Percentiles rank a stretch among this genome's conserved stretches.
phyloP scores from a whole-genome alignment of 164 flowering plant species.

The Paratinospora sagittata region DNA sequence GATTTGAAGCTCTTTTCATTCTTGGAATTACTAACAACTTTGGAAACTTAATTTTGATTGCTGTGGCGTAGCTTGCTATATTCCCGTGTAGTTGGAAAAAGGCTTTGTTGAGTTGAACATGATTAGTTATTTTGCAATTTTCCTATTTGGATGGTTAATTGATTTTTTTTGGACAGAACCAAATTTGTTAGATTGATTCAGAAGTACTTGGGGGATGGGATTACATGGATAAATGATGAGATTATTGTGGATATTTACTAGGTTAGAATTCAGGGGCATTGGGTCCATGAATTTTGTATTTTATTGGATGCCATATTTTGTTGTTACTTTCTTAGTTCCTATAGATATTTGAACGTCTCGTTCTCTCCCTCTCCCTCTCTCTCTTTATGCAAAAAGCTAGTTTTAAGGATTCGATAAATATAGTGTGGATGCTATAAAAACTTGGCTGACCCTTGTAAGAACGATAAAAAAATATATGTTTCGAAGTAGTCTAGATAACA shows the following conservation, averaged over 20 bases:
- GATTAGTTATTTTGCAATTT: too few species aligned
- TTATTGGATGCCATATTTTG: neutral
- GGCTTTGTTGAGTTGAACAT: too few species aligned
- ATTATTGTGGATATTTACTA: neutral
- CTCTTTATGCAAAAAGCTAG: neutral
- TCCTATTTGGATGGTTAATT: neutral
- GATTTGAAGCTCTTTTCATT: neutral
- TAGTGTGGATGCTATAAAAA: neutral
- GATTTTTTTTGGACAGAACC: neutral
- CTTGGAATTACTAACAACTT: neutral
- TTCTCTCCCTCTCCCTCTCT: neutral
- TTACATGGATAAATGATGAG: neutral
- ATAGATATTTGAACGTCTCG: neutral
- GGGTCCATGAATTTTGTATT: neutral
- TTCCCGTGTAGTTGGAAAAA: too few species aligned
- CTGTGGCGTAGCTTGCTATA: too few species aligned
- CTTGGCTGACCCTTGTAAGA: neutral
- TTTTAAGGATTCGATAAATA: neutral
- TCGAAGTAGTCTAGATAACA: neutral
- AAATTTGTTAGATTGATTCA: neutral
- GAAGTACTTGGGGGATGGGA: neutral
- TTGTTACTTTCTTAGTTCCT: neutral
- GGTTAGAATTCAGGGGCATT: neutral
- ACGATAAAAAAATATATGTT: neutral
- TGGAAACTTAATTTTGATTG: neutral